Evolutionary conservation across 2,329 filamentous ascomycete genomes (phyloP).

Genomic region (Monilinia fructicola): DNA sequence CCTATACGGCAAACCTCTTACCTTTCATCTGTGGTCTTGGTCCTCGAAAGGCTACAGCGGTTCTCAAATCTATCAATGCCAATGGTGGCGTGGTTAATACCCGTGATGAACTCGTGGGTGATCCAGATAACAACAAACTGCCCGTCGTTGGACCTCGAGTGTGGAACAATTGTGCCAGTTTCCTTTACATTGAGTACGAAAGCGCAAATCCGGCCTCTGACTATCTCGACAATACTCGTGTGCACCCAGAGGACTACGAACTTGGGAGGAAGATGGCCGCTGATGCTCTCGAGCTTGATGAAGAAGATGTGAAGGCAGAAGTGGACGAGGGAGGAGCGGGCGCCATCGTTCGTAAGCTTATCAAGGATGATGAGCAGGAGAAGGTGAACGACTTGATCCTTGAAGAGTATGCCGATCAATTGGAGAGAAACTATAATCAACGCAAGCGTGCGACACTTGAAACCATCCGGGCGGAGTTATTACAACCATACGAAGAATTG

Average conservation of each 20-base stretch:
- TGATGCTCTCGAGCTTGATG: slow-evolving; percentile 91
- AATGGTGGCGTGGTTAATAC: slow-evolving; percentile 85
- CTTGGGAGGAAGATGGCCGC: slow-evolving; percentile 97
- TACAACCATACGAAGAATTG: slow-evolving; percentile 91
- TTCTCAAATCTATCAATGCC: slow-evolving; percentile 86
- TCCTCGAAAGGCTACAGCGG: slow-evolving; percentile 81
- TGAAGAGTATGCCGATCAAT: slow-evolving; percentile 94
- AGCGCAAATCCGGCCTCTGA: slow-evolving; percentile 79
- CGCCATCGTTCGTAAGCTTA: slow-evolving; percentile 90
- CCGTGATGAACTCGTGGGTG: slow-evolving; percentile 83
- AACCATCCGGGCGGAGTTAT: slow-evolving; percentile 90
- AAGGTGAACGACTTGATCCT: slow-evolving; percentile 94
- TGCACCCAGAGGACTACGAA: slow-evolving; percentile 98
- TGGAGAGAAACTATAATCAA: slow-evolving; percentile 90
- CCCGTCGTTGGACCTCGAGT: slow-evolving; percentile 85
- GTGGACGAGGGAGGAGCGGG: slow-evolving; percentile 85
- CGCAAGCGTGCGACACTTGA: slow-evolving; percentile 94
- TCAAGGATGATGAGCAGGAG: slow-evolving; percentile 90
- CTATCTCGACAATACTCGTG: slow-evolving; percentile 92
- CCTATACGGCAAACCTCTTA: slow-evolving; percentile 81
- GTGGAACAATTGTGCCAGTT: slow-evolving; percentile 96
- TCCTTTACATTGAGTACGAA: slow-evolving; percentile 87
- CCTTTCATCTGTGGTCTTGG: slow-evolving; percentile 91
- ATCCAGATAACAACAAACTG: slow-evolving; percentile 74
- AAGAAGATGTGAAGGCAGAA: slow-evolving; percentile 96